Base-by-base conservation (phyloP, 352 stramenopile genomes). In the Globisporangium solare region DNA sequence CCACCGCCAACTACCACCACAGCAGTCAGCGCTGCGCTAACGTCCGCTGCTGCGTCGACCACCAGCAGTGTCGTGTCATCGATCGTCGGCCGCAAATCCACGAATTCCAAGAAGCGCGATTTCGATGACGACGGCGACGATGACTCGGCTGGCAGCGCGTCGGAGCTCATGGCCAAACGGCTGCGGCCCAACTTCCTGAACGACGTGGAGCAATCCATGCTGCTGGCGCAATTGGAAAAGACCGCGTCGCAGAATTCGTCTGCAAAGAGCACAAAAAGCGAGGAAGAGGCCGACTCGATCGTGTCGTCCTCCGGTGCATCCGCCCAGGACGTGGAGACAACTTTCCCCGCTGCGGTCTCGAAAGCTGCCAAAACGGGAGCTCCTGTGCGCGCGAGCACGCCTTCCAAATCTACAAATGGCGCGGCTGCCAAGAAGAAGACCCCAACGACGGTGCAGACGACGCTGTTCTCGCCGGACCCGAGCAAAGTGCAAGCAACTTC, bases 61-160 rank as follows among this genome's bases (percentile, higher is more conserved):
- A 56, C 20, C 82, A 73, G 63, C 82, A 79, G 57, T 71, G 66
- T 10, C 64, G 66, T 11, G 76, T 72, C 40, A 63, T 71, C 20
- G 32, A 27, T 43, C 58, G 27, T 20, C 37, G 31, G 55, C 14
- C 62, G 14, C 51, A 60, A 47, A 13, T 71, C 54, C 12, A 88
- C 74, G 63, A 91, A 86, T 13, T 73, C 56, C 6, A 88, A 76
- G 61, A 91, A 88, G 66, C 78, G 78, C 56, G 66, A 46, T 27
- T 42, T 63, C 13, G 67, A 76, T 42, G 68, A 84, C 7, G 61
- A 76, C 17, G 71, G 77, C 3, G 63, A 69, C 31, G 61, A 74
- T 18, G 54, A 64, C 35, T 61, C 61, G 31, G 64, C 69, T 18
- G 58, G 11, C 32, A 64, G 62, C 27, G 47, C 51, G 12, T 55